Conservation (phyloP, 2,329 filamentous ascomycete species). For the Fusarium multiceps region DNA sequence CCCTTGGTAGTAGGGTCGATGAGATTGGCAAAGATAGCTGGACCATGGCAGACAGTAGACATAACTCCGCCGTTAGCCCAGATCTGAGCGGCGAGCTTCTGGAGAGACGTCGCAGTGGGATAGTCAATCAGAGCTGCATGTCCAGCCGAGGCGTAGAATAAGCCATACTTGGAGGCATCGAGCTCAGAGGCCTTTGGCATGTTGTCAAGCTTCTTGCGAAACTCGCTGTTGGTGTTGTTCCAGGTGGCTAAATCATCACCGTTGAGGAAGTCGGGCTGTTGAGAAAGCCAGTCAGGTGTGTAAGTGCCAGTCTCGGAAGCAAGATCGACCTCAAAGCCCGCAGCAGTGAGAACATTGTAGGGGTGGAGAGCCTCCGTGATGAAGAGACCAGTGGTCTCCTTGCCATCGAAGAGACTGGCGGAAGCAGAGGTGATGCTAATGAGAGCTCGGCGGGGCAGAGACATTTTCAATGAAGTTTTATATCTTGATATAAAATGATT, state of each 20-base stretch:
- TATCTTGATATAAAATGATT: too few species aligned
- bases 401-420: conserved; percentile 17
- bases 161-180: conserved; percentile 40
- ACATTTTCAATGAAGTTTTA: background rate
- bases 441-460: conserved; percentile 19
- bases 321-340: conserved; percentile 13
- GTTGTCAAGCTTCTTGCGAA: conserved; percentile 58
- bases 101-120: conserved; percentile 8
- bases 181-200: conserved; percentile 51
- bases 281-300: conserved; percentile 16
- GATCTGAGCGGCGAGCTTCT: conserved; percentile 10
- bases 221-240: conserved; percentile 55
- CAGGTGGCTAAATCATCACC: conserved; percentile 41
- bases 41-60: conserved; percentile 15
- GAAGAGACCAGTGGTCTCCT: conserved; percentile 19
- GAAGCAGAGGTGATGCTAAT: conserved; percentile 26
- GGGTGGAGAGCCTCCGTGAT: conserved; percentile 12
- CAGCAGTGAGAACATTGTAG: conserved; percentile 10
- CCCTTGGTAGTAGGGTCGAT: conserved; percentile 6
- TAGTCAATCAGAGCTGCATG: conserved; percentile 23
- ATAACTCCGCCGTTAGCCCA: conserved; percentile 9
- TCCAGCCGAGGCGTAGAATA: conserved; percentile 37
- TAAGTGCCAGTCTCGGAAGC: conserved; percentile 14
- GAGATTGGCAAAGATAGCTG: conserved; percentile 17
- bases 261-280: conserved; percentile 19